A percentile compares a stretch with the other conserved stretches of the same genome.
These are phyloP conservation scores for Peterozyma toletana DNA, from an alignment of 805 yeast genomes.

Conservation along the genomic window DNA sequence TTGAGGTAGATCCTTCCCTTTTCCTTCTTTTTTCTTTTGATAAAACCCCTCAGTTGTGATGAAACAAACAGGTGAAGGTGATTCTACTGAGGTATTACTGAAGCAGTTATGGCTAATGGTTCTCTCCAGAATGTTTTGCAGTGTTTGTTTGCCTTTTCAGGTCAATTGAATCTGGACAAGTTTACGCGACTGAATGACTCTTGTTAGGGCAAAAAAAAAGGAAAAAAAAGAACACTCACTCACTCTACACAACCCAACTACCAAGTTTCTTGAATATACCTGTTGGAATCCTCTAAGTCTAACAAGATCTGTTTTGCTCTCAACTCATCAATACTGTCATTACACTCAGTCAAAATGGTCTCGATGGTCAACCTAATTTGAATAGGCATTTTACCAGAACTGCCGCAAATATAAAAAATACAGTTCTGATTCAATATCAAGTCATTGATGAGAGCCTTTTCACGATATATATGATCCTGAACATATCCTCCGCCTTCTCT, in stretches of 20 bases:
- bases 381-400: slow-evolving; percentile 90
- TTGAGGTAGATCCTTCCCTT: no score
- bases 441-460: slow-evolving; percentile 41
- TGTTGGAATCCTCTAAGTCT: slow-evolving; percentile 52
- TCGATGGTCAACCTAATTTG: slow-evolving; percentile 78
- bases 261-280: slow-evolving; percentile 91
- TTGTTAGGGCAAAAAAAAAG: no score
- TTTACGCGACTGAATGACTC: no score
- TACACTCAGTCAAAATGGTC: slow-evolving; percentile 45
- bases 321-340: slow-evolving; percentile 30
- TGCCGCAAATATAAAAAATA: slow-evolving; percentile 78
- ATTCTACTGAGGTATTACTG: no score
- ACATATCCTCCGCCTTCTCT: slow-evolving; percentile 60
- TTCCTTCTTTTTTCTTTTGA: no score
- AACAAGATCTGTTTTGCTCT: slow-evolving; percentile 44
- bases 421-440: slow-evolving; percentile 50
- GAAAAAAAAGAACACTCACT: no score
- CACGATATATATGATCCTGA: slow-evolving; percentile 59
- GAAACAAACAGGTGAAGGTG: no score
- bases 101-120: no score
- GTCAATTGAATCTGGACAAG: no score
- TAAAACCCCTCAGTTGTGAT: no score
- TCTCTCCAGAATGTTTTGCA: no score
- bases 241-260: slow-evolving; percentile 20
- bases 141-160: no score